Conservation (phyloP, 345 rosid genomes). For the Pugionium cornutum region DNA sequence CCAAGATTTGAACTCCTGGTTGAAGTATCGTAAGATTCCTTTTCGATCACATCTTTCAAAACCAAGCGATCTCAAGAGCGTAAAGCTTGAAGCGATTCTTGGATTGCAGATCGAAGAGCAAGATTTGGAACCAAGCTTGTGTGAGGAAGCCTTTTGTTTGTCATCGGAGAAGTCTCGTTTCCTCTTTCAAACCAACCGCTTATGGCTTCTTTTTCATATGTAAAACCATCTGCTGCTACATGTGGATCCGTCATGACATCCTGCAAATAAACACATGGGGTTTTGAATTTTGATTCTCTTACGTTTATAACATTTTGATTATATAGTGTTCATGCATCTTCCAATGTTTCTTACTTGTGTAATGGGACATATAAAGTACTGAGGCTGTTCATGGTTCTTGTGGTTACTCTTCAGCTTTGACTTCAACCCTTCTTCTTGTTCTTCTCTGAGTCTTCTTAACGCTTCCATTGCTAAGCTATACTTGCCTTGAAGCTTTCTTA, state of each 20-base stretch:
- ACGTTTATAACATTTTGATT: not conserved
- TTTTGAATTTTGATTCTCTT: not conserved
- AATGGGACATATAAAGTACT: constrained; percentile 70
- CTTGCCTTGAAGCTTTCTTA: constrained; percentile 57
- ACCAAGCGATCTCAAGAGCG: not conserved
- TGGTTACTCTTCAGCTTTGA: constrained; percentile 59
- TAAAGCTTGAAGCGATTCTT: constrained; percentile 56
- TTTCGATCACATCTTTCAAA: too few species aligned
- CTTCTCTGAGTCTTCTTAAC: constrained; percentile 54
- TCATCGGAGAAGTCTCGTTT: constrained; percentile 69
- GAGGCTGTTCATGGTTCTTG: constrained; percentile 22
- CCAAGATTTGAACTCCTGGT: too few species aligned
- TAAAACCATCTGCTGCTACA: constrained; percentile 72
- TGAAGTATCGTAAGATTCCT: too few species aligned
- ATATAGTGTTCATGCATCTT: constrained; percentile 9
- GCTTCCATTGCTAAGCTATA: constrained; percentile 55
- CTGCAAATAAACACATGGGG: constrained; percentile 35
- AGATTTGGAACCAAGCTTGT: constrained; percentile 47
- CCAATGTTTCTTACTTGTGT: constrained; percentile 46
- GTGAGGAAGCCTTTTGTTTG: constrained; percentile 45
- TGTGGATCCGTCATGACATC: constrained; percentile 78
- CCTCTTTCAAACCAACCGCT: constrained; percentile 62
- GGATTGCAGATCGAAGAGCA: constrained; percentile 50
- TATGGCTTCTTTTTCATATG: constrained; percentile 69
- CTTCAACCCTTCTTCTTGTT: constrained; percentile 60